Evolutionary conservation across 2,329 filamentous ascomycete species (phyloP).

Genomic region (Fusarium concolor): DNA sequence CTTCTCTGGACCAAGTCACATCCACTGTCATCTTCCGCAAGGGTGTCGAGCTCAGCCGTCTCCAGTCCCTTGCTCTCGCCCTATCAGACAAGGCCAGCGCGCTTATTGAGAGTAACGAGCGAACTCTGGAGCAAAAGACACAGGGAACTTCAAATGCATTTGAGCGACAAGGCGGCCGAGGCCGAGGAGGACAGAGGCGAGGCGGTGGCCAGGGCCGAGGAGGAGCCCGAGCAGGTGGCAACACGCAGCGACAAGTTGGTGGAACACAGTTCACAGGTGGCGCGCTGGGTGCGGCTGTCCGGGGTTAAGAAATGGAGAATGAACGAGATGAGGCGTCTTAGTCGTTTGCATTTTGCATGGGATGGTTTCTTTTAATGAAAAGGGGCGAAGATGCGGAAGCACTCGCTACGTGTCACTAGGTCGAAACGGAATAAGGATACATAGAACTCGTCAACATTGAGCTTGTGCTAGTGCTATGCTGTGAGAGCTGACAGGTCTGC

Average conservation of each 20-base stretch:
- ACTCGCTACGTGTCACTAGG: constrained; percentile 51
- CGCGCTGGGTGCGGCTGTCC: constrained; percentile 76
- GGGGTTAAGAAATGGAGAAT: constrained; percentile 59
- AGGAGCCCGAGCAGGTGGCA: constrained; percentile 68
- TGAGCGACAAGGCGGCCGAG: constrained; percentile 87
- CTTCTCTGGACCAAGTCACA: constrained; percentile 97
- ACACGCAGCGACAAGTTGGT: constrained; percentile 73
- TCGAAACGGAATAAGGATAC: constrained; percentile 49
- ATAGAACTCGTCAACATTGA: constrained; percentile 46
- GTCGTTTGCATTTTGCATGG: constrained; percentile 52
- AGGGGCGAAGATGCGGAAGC: constrained; percentile 50
- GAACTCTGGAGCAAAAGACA: constrained; percentile 95
- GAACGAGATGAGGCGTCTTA: constrained; percentile 50
- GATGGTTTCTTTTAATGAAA: constrained; percentile 52
- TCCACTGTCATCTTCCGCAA: constrained; percentile 98
- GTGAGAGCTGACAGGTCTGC: constrained; percentile 25
- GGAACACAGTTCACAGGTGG: constrained; percentile 86
- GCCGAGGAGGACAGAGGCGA: constrained; percentile 73
- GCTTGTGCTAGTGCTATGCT: constrained; percentile 28
- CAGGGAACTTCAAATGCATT: constrained; percentile 96
- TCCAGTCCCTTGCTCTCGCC: constrained; percentile 94
- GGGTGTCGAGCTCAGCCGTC: constrained; percentile 95
- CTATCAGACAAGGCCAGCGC: constrained; percentile 95
- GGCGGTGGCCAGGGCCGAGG: constrained; percentile 72
- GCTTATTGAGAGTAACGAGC: constrained; percentile 97